Conservation (phyloP, 1,284 basidiomycete species). For the Mycosarcoma mackinlayi region DNA sequence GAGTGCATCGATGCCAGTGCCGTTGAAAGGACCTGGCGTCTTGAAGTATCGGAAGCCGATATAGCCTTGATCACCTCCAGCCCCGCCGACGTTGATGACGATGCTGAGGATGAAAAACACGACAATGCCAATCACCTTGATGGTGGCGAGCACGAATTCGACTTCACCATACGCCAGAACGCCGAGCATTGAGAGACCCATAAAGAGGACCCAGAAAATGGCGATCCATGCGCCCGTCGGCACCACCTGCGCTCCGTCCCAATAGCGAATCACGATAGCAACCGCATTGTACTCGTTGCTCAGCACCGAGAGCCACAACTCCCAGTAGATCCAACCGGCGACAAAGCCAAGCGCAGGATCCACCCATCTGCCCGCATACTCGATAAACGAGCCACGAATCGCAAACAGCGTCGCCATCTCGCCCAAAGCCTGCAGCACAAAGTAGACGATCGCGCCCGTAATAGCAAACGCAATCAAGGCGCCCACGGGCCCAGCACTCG, state of each 20-base stretch:
- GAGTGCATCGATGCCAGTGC: slow-evolving; percentile 53
- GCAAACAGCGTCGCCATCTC: slow-evolving; percentile 71
- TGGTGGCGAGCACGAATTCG: slow-evolving; percentile 61
- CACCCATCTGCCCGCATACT: slow-evolving; percentile 80
- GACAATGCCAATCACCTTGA: slow-evolving; percentile 47
- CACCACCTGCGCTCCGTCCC: slow-evolving; percentile 29
- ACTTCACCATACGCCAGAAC: slow-evolving; percentile 49
- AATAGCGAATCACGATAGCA: slow-evolving; percentile 44
- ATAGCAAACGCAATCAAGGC: slow-evolving; percentile 52
- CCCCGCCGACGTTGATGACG: slow-evolving; percentile 47
- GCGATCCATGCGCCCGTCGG: slow-evolving; percentile 40
- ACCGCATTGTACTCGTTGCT: slow-evolving; percentile 52
- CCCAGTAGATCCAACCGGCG: slow-evolving; percentile 72
- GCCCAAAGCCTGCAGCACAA: slow-evolving; percentile 49
- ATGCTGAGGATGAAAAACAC: slow-evolving; percentile 52
- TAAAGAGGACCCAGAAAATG: slow-evolving; percentile 55
- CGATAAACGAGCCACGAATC: slow-evolving; percentile 79
- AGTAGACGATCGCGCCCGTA: slow-evolving; percentile 50
- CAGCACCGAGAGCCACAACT: slow-evolving; percentile 46
- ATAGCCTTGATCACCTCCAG: slow-evolving; percentile 41
- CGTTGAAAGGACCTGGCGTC: slow-evolving; percentile 69
- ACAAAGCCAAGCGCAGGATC: slow-evolving; percentile 77
- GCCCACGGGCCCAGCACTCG: slow-evolving; percentile 47
- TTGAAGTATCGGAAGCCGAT: slow-evolving; percentile 57
- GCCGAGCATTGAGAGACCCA: slow-evolving; percentile 39